Evolutionary conservation across 352 stramenopile genomes (phyloP).

Genomic region (Phytophthora uliginosa): DNA sequence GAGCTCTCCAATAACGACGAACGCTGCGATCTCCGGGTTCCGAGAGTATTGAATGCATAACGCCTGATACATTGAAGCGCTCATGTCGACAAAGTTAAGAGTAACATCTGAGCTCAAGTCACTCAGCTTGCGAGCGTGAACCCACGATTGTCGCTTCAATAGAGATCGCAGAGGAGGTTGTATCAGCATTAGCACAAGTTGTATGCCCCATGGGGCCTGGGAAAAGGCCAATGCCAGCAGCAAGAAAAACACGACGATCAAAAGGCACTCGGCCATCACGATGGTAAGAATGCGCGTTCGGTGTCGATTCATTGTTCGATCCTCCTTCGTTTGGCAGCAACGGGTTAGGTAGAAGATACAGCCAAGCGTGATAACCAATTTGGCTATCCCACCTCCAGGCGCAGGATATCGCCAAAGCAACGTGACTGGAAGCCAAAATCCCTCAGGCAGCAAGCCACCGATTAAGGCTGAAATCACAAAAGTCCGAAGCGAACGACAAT

Average conservation of each 20-base stretch:
- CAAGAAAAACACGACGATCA: conserved; percentile 31
- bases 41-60: conserved; percentile 37
- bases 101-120: conserved; percentile 58
- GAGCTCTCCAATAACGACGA: conserved; percentile 39
- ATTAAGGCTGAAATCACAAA: conserved; percentile 1
- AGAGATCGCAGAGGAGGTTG: conserved; percentile 36
- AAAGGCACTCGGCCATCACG: conserved; percentile 14
- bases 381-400: conserved; percentile 18
- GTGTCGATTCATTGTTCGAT: not conserved
- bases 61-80: conserved; percentile 41
- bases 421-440: conserved; percentile 17
- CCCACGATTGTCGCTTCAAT: conserved; percentile 41
- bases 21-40: conserved; percentile 9
- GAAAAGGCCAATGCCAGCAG: conserved; percentile 37
- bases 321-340: conserved; percentile 2
- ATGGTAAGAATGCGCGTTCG: conserved; percentile 15
- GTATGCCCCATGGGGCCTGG: conserved; percentile 22
- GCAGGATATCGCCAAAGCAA: conserved; percentile 28
- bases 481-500: conserved; percentile 2
- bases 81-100: conserved; percentile 54
- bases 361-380: conserved; percentile 1
- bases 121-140: conserved; percentile 39
- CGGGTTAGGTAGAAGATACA: conserved; percentile 19
- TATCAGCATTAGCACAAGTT: conserved; percentile 34
- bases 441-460: conserved; percentile 21